A percentile compares a stretch with the other conserved stretches of the same genome.
phyloP scores from a whole-genome alignment of 257 asterid species.

The Solanum pinnatisectum region DNA sequence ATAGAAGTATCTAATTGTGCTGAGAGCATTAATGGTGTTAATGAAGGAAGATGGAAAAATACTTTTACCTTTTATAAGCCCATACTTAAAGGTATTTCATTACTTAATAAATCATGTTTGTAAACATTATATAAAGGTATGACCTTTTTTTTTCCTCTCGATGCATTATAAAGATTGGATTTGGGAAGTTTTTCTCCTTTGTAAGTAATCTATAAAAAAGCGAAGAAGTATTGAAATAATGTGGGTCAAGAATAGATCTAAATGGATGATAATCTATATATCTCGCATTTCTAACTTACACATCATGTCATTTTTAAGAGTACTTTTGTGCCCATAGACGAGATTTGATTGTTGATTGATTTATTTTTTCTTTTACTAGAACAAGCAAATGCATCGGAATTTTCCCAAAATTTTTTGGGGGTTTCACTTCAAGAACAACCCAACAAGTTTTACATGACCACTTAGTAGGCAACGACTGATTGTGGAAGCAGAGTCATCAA shows the following conservation, averaged over 20 bases:
- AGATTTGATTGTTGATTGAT: neutral
- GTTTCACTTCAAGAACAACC: conserved; percentile 82
- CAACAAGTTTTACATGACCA: conserved; percentile 61
- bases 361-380: conserved; percentile 19
- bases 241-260: neutral
- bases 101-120: neutral
- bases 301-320: too few species aligned
- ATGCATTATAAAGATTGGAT: neutral
- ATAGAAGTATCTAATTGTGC: too few species aligned
- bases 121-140: neutral
- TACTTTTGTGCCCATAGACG: too few species aligned
- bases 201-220: neutral
- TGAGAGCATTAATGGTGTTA: neutral
- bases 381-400: conserved; percentile 39
- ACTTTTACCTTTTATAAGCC: neutral
- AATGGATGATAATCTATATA: too few species aligned
- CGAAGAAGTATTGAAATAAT: neutral
- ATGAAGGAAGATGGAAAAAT: neutral
- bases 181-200: neutral
- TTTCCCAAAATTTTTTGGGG: conserved; percentile 78
- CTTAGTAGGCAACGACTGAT: conserved; percentile 73
- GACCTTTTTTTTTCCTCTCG: neutral
- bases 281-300: too few species aligned
- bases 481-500: conserved; percentile 72
- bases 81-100: neutral